Evolutionary conservation across 2,329 filamentous ascomycete genomes (phyloP).

Genomic region (Claviceps citrina): DNA sequence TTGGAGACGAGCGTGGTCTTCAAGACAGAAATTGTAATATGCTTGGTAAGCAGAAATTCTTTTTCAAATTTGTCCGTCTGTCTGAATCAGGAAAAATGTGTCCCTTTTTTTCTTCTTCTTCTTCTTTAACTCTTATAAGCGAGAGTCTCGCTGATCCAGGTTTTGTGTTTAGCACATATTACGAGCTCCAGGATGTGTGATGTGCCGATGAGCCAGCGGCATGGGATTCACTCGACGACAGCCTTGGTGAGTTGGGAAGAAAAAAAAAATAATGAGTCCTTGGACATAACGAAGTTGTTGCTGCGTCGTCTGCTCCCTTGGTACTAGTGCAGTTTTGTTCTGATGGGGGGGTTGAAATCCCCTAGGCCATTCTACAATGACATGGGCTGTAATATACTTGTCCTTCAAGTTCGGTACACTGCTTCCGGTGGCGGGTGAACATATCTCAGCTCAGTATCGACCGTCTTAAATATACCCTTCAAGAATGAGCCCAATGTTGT

Average conservation of each 20-base stretch:
- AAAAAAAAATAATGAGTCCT: neutral
- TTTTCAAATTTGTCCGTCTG: neutral
- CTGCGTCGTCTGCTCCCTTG: neutral
- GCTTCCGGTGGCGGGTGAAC: slow-evolving; percentile 7
- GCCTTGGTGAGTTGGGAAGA: slow-evolving; percentile 22
- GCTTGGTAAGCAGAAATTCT: slow-evolving; percentile 21
- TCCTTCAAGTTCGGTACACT: slow-evolving; percentile 29
- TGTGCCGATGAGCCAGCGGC: slow-evolving; percentile 26
- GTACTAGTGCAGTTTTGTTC: no score
- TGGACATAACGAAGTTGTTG: neutral
- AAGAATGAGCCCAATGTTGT: no score
- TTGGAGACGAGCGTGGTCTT: slow-evolving; percentile 36
- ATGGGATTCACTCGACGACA: slow-evolving; percentile 34
- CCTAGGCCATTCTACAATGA: slow-evolving; percentile 33
- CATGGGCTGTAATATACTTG: slow-evolving; percentile 35
- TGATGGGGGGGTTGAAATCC: neutral
- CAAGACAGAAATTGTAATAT: slow-evolving; percentile 34
- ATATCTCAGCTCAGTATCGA: no score
- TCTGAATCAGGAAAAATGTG: no score
- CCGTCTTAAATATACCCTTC: no score
- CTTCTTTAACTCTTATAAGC: no score
- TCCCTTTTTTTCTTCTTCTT: neutral
- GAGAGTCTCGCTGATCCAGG: no score
- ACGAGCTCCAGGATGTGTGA: slow-evolving; percentile 31
- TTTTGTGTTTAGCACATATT: slow-evolving; percentile 25